Conservation (phyloP, 2,329 filamentous ascomycete species). For the Pyrenophora teres region DNA sequence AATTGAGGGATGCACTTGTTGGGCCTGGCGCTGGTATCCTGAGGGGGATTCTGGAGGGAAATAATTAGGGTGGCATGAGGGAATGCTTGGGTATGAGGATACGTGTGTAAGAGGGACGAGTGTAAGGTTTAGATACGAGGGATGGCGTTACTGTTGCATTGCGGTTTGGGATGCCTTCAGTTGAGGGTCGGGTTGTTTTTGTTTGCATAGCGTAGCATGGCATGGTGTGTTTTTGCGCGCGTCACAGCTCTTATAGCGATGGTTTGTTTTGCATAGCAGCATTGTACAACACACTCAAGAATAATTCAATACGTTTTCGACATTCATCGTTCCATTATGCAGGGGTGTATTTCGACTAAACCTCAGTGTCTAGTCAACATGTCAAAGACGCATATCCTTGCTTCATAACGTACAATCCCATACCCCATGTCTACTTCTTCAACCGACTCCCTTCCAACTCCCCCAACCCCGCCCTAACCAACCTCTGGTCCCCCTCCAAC, state of each 20-base stretch:
- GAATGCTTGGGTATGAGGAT: background rate
- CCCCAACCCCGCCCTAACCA: conserved; percentile 30
- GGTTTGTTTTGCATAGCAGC: conserved; percentile 6
- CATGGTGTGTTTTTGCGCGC: background rate
- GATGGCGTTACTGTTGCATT: background rate
- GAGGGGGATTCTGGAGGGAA: conserved; percentile 38
- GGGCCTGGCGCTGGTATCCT: conserved; percentile 54
- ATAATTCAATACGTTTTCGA: conserved; percentile 1
- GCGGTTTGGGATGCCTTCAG: background rate
- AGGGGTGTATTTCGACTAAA: background rate
- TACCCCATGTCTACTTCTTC: conserved; percentile 10
- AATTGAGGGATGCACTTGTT: conserved; percentile 72
- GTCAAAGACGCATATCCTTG: too few species aligned
- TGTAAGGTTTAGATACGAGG: background rate
- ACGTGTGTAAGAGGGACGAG: background rate
- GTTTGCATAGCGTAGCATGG: conserved; percentile 10
- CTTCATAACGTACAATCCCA: too few species aligned
- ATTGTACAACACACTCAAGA: background rate
- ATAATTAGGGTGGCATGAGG: conserved; percentile 8
- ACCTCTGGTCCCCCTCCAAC: conserved; percentile 31
- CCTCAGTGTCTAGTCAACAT: too few species aligned
- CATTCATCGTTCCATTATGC: background rate
- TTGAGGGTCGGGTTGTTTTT: background rate
- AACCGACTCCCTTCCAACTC: conserved; percentile 34
- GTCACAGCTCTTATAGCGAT: conserved; percentile 10